Base-by-base conservation (phyloP, 257 asterid species). In the Verbascum thapsus region DNA sequence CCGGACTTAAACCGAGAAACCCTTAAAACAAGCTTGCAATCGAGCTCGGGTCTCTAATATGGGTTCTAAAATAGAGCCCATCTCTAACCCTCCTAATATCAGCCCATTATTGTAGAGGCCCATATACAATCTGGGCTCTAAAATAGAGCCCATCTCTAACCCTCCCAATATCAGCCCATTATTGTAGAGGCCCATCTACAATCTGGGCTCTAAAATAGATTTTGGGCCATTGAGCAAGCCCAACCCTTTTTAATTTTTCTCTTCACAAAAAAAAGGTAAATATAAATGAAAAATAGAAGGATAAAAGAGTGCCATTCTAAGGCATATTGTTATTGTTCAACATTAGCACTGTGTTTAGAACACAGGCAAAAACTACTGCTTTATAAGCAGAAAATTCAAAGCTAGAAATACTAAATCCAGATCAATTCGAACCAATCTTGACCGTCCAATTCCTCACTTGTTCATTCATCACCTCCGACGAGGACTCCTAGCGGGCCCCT, bases 401-500 rank as follows among this genome's bases (percentile, higher is more conserved):
- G 3, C 40, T n/a, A 34, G n/a, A n/a, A 8, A 34, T 42, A 53
- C 20, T 53, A 20, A 44, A 59, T 32, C n/a, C 38, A 53, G n/a
- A 20, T 34, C 45, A 61, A 18, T 66, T 16, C 8, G 18, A 34
- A 22, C 45, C 4, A 26, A 20, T 45, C 72, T 49, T 47, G 20
- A 23, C 55, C 52, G 11, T 35, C 23, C 41, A 47, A 37, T 22
- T 54, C 23, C 65, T 42, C 17, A 56, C 60, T 61, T 9, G 22
- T 16, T 32, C 57, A 17, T 19, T 61, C 55, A 11, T 37, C 43
- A 12, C 52, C 64, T 59, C 39, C 18, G 51, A 5, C n/a, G 69
- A 50, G 20, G 43, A 30, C 43, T 74, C 35, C 39, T 34, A 7
- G 41, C 35, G 10, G 18, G 32, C 17, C 77, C 69, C 15, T 66